Evolutionary conservation across 257 asterid genomes (phyloP), one percentile per base, ranked within the genome.

Genomic region (Avicennia marina): DNA sequence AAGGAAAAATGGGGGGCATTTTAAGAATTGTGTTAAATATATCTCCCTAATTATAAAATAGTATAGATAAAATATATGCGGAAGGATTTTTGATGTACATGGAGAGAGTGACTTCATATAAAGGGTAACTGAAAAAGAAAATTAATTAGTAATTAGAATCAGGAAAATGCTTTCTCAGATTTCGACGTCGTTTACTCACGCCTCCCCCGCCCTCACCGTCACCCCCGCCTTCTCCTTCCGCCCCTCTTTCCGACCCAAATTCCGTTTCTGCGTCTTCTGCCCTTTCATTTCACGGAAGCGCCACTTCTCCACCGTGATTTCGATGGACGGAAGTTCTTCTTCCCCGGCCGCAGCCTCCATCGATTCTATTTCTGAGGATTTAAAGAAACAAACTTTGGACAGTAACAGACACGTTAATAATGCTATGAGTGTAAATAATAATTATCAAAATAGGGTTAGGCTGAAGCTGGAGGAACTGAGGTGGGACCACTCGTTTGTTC

Each of bases 401-500:
- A 56, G 60, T 62, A 54, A 22, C 31, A 47, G 15, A 12, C 65
- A 56, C 26, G 45, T 25, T 11, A 21, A 39, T 7, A 66, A 21
- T 34, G 54, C 36, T 56, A 46, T 38, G 53, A 21, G 18, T 66
- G 32, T 29, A 10, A 58, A 56, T 39, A 26, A 22, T 39, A 43
- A 25, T 49, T 29, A 42, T 54, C 67, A 38, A 10, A 70, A 45
- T 40, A 63, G 64, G 75, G 69, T 48, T 48, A 68, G 63, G 59
- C 62, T 81, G 89, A 84, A 75, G 70, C 86, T 90, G 36, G 90
- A 90, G 62, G 90, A 82, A 33, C 81, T 90, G 45, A 86, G 74
- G 63, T 90, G 98, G 98, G 95, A 86, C 63, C 60, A 82, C 75
- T 90, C 96, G 1, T 90, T 90, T 63, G 85, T 90, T 52, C 95